phyloP scores from a whole-genome alignment of 371 early-diverging fungal species.

The Phascolomyces articulosus region DNA sequence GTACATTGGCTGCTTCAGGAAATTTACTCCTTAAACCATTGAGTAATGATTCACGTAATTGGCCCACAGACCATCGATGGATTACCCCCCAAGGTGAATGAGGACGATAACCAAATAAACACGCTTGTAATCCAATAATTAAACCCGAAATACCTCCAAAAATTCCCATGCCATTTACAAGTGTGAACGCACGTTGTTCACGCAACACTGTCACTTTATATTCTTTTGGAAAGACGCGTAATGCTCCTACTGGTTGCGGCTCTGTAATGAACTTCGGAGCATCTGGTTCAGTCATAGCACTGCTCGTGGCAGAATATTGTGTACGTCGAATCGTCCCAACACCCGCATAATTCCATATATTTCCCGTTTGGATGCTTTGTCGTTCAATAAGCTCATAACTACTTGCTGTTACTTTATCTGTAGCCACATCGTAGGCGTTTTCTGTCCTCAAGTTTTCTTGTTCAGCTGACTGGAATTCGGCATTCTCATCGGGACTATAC shows the following conservation, averaged over 20 bases:
- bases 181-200: conserved; percentile 36
- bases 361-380: conserved; percentile 11
- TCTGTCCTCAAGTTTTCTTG: conserved; percentile 32
- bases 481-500: conserved; percentile 29
- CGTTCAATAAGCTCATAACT: conserved; percentile 25
- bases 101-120: conserved; percentile 37
- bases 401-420: conserved; percentile 13
- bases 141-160: conserved; percentile 41
- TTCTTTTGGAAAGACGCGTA: conserved; percentile 24
- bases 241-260: conserved; percentile 20
- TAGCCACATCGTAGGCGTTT: conserved; percentile 28
- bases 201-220: conserved; percentile 15
- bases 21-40: conserved; percentile 25
- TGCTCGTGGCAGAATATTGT: conserved; percentile 8
- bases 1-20: conserved; percentile 25
- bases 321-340: conserved; percentile 12
- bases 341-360: conserved; percentile 34
- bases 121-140: conserved; percentile 25
- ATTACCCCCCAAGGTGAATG: conserved; percentile 37
- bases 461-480: conserved; percentile 30
- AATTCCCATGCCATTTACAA: conserved; percentile 37
- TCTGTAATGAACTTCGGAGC: conserved; percentile 1
- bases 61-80: conserved; percentile 34
- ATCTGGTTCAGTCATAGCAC: conserved; percentile 14
- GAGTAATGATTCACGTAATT: conserved; percentile 24